Base-by-base conservation (phyloP, 495 filamentous ascomycete genomes). In the Cercophora samala region DNA sequence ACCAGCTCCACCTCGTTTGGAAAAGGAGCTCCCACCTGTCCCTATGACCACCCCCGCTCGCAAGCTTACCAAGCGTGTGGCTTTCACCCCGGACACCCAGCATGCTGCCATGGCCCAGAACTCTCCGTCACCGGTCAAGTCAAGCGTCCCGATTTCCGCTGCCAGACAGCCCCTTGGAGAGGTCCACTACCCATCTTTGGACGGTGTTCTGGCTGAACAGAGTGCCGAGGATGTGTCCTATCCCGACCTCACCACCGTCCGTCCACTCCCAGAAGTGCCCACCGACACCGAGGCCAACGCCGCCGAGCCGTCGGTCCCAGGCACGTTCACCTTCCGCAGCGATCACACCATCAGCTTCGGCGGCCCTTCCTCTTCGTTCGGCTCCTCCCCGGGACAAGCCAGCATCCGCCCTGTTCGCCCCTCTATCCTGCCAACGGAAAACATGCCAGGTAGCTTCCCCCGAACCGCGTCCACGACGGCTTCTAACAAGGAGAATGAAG, bases 301-400 rank as follows among this genome's bases (percentile, higher is more conserved):
- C 18, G 70, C 64, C 6, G 73, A 74, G 52, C 70, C 79, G 5
- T 72, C 80, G 5, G 78, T 76, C 18, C 83, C 87, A 9, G 80
- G 83, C 59, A 83, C 80, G 19, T 89, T 89, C 66, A 86, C 86
- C 0, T 89, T 89, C 81, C 81, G 84, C 23, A 82, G 78, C 66
- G 85, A 87, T 59, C 81, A 84, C 69, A 86, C 82, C 1, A 86
- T 88, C 74, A 75, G 75, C 46, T 86, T 89, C 63, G 77, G 77
- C 53, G 66, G 68, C 59, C 56, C 70, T 6, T 79, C 82, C 24
- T 76, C 78, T 46, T 79, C 79, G 11, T 84, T 85, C 63, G 82
- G 83, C 37, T 74, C 72, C 5, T 81, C 80, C n/a, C 79, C 80
- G 8, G 84, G 81, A 8, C 84, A 86, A 63, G 72, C 83, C 6